phyloP scores from a whole-genome alignment of 148 eudicot genomes.

The Fagopyrum homotropicum region DNA sequence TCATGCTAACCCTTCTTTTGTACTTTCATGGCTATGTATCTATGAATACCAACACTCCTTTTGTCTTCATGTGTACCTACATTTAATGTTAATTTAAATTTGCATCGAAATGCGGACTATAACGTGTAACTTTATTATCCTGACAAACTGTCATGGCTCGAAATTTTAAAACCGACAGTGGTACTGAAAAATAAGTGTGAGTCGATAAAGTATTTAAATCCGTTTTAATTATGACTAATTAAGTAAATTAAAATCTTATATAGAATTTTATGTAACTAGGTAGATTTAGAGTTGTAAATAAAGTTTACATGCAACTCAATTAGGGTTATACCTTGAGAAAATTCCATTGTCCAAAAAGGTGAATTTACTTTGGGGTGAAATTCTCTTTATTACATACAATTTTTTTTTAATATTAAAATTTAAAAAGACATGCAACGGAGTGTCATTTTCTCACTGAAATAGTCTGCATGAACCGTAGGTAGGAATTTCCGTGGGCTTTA shows the following conservation, averaged over 20 bases:
- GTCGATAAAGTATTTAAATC: background rate
- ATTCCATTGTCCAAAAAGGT: background rate
- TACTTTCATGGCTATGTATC: background rate
- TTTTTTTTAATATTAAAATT: background rate
- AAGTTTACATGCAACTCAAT: background rate
- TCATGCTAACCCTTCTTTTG: background rate
- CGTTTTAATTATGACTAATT: background rate
- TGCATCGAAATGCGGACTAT: background rate
- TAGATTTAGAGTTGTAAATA: background rate
- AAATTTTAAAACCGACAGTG: background rate
- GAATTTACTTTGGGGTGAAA: background rate
- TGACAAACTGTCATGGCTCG: background rate
- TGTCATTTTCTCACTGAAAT: slow-evolving; percentile 8
- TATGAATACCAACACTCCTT: background rate
- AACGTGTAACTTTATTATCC: background rate
- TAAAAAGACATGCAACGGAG: background rate
- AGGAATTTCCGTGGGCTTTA: slow-evolving; percentile 11
- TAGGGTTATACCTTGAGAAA: background rate
- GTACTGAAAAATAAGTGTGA: background rate
- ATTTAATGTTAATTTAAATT: background rate
- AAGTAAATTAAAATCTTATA: background rate
- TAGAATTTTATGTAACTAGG: background rate
- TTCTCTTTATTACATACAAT: background rate
- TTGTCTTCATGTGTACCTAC: background rate
- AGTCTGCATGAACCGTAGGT: slow-evolving; percentile 4